Conservation (phyloP, 495 filamentous ascomycete genomes). For the Ramalina intermedia region DNA sequence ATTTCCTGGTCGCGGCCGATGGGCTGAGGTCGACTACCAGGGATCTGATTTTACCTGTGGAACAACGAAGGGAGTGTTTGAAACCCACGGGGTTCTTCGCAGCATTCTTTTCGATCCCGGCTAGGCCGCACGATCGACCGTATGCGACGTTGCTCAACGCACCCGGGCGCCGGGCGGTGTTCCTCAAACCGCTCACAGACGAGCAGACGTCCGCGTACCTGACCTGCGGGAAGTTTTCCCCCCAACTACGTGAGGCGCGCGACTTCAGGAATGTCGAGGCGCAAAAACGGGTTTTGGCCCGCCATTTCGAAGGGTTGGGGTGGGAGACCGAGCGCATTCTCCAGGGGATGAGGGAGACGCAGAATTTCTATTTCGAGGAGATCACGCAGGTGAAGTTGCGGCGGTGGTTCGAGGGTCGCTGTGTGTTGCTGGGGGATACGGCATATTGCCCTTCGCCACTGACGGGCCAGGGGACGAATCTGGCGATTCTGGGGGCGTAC, state of each 20-base stretch:
- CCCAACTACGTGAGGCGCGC: slow-evolving; percentile 8
- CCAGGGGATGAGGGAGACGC: slow-evolving; percentile 8
- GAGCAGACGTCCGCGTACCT: slow-evolving; percentile 12
- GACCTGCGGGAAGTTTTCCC: slow-evolving; percentile 1
- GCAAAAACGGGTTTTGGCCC: slow-evolving; percentile 9
- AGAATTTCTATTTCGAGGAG: slow-evolving; percentile 16
- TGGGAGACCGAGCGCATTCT: slow-evolving; percentile 14
- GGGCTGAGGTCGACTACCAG: slow-evolving; percentile 11
- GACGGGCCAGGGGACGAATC: slow-evolving; percentile 12
- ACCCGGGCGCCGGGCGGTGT: neutral
- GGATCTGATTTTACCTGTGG: neutral
- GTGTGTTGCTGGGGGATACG: slow-evolving; percentile 12
- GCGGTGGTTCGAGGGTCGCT: slow-evolving; percentile 11
- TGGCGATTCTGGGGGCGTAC: slow-evolving; percentile 15
- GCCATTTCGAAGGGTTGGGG: slow-evolving; percentile 9
- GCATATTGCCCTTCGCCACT: slow-evolving; percentile 12
- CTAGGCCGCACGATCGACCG: slow-evolving; percentile 7
- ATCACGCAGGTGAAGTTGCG: slow-evolving; percentile 12
- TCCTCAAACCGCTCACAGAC: neutral
- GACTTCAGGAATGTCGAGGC: slow-evolving; percentile 6
- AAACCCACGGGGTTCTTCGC: slow-evolving; percentile 8
- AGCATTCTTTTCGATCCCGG: slow-evolving; percentile 13
- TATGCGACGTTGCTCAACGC: neutral
- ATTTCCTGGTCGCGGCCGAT: slow-evolving; percentile 13
- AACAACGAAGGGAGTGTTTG: neutral